These are phyloP conservation scores for Hanseniaspora jakobsenii DNA, from an alignment of 805 yeast genomes.

Conservation along the genomic window DNA sequence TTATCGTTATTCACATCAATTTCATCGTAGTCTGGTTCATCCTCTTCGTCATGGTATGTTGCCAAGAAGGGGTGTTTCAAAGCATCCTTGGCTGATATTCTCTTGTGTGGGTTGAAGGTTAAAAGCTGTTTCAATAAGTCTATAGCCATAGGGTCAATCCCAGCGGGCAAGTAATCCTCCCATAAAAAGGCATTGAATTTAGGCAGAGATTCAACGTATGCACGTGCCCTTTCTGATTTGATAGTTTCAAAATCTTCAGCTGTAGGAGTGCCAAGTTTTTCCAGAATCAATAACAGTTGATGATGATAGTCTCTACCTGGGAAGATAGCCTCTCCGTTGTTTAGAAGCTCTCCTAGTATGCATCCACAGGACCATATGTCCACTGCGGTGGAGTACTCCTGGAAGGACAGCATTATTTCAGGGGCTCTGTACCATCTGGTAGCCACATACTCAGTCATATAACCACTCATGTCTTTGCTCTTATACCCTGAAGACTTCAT, in stretches of 20 bases:
- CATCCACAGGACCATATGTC: conserved; percentile 78
- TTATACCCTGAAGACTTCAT: conserved; percentile 33
- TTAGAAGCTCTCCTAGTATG: conserved; percentile 57
- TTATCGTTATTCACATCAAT: conserved; percentile 27
- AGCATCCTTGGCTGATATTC: conserved; percentile 66
- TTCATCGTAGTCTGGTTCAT: conserved; percentile 45
- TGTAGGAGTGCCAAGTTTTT: conserved; percentile 59
- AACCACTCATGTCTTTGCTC: conserved; percentile 37
- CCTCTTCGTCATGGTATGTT: conserved; percentile 58
- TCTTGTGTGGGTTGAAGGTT: conserved; percentile 60
- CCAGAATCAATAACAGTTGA: conserved; percentile 54
- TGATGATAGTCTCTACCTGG: conserved; percentile 67
- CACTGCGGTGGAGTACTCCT: conserved; percentile 63
- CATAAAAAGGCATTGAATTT: conserved; percentile 44
- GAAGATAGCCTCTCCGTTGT: conserved; percentile 47
- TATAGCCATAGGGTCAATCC: conserved; percentile 34
- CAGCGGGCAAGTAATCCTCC: conserved; percentile 25
- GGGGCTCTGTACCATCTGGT: conserved; percentile 82
- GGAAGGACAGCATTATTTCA: conserved; percentile 63
- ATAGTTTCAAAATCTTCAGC: conserved; percentile 64
- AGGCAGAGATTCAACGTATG: conserved; percentile 59
- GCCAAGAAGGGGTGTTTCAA: conserved; percentile 59
- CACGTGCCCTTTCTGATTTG: conserved; percentile 63
- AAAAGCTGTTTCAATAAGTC: conserved; percentile 59
- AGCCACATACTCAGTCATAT: conserved; percentile 70